Conservation (phyloP, 2,329 filamentous ascomycete genomes). For the Hyphodiscus sp. region DNA sequence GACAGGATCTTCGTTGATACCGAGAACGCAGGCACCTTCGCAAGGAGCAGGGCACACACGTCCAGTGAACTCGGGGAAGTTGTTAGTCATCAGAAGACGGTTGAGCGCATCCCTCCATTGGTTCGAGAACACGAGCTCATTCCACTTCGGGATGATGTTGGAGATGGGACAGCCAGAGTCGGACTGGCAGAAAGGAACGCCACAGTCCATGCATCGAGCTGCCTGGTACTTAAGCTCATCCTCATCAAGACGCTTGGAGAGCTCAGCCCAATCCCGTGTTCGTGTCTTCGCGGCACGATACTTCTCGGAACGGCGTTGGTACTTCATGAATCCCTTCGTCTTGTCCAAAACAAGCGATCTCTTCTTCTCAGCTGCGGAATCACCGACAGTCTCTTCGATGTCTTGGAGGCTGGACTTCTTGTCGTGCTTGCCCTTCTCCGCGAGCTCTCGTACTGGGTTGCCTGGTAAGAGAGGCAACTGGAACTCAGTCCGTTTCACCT, state of each 20-base stretch:
- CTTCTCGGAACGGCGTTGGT: slow-evolving; percentile 86
- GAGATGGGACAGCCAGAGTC: slow-evolving; percentile 93
- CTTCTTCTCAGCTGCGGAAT: slow-evolving; percentile 82
- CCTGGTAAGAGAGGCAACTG: slow-evolving; percentile 71
- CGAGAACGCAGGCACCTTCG: slow-evolving; percentile 90
- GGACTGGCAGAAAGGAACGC: slow-evolving; percentile 96
- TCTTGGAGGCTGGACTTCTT: slow-evolving; percentile 66
- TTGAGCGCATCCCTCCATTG: slow-evolving; percentile 92
- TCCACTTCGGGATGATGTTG: slow-evolving; percentile 98
- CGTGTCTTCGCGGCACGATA: slow-evolving; percentile 79
- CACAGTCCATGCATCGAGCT: slow-evolving; percentile 97
- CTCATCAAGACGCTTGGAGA: slow-evolving; percentile 80
- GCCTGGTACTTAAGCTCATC: slow-evolving; percentile 96
- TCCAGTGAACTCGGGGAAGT: slow-evolving; percentile 96
- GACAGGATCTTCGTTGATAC: slow-evolving; percentile 94
- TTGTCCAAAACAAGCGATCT: slow-evolving; percentile 92
- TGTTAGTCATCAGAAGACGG: slow-evolving; percentile 90
- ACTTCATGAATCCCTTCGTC: slow-evolving; percentile 97
- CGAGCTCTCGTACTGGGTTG: slow-evolving; percentile 46
- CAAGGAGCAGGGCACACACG: slow-evolving; percentile 96
- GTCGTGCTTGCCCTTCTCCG: slow-evolving; percentile 56
- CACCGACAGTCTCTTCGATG: slow-evolving; percentile 85
- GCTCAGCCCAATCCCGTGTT: slow-evolving; percentile 88
- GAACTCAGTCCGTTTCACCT: slow-evolving; percentile 78
- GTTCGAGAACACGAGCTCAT: slow-evolving; percentile 68